These are phyloP conservation scores for Cercis canadensis DNA, from an alignment of 306 rosid species.

Conservation along the genomic window DNA sequence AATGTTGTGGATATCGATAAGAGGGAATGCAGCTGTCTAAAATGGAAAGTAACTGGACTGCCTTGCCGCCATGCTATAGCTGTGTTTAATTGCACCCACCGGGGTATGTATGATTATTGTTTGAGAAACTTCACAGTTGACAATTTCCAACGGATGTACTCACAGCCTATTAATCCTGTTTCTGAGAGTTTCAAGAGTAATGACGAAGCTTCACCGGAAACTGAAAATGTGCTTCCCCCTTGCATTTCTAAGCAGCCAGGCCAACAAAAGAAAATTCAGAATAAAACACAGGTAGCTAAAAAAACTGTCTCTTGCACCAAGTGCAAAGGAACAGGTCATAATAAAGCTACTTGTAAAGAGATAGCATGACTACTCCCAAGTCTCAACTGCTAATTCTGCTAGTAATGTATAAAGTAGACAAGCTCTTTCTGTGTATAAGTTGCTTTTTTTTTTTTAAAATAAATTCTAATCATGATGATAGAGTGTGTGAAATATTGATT, in stretches of 20 bases:
- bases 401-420: background rate
- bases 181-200: conserved; percentile 14
- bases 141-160: conserved; percentile 39
- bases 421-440: background rate
- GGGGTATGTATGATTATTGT: conserved; percentile 48
- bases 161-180: conserved; percentile 44
- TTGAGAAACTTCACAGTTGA: conserved; percentile 44
- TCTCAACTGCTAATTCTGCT: background rate
- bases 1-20: conserved; percentile 55
- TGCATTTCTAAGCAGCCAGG: conserved; percentile 37
- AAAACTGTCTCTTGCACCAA: conserved; percentile 50
- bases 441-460: background rate
- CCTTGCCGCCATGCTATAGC: conserved; percentile 64
- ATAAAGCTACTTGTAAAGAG: conserved; percentile 61
- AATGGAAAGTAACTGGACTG: conserved; percentile 54
- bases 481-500: too few relatives aligned
- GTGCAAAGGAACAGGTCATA: conserved; percentile 59
- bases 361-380: conserved; percentile 9
- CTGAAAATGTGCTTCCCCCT: conserved; percentile 55
- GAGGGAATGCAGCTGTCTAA: conserved; percentile 52
- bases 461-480: too few relatives aligned
- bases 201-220: conserved; percentile 20
- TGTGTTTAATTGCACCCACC: conserved; percentile 46
- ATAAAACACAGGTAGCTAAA: conserved; percentile 17
- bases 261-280: conserved; percentile 42